Percentiles rank a stretch among this genome's conserved stretches.
Evolutionary conservation across 495 filamentous ascomycete species (phyloP).

Genomic region (Darksidea phi): DNA sequence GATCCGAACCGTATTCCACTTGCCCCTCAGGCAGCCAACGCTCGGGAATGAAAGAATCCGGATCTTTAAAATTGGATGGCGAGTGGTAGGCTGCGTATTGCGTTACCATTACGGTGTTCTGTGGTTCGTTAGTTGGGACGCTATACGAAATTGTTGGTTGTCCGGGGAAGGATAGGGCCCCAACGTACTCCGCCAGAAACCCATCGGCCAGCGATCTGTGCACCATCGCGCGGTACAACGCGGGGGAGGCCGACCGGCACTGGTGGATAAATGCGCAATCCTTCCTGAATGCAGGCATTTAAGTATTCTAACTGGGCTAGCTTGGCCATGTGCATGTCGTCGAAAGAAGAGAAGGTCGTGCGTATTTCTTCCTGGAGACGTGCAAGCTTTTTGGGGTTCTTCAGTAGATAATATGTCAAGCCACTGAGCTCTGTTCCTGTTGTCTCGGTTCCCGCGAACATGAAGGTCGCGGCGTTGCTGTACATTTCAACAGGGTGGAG

Average conservation of each 20-base stretch:
- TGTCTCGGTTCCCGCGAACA: slow-evolving; percentile 30
- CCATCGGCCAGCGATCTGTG: slow-evolving; percentile 16
- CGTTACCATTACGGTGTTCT: slow-evolving; percentile 16
- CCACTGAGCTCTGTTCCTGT: slow-evolving; percentile 30
- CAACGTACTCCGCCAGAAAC: slow-evolving; percentile 27
- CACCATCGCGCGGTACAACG: slow-evolving; percentile 9
- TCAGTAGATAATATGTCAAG: slow-evolving; percentile 16
- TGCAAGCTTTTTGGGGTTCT: slow-evolving; percentile 10
- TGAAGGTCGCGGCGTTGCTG: slow-evolving; percentile 17
- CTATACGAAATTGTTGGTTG: no score
- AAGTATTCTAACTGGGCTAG: slow-evolving; percentile 16
- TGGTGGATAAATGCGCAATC: slow-evolving; percentile 29
- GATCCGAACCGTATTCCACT: slow-evolving; percentile 12
- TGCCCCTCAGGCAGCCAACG: slow-evolving; percentile 26
- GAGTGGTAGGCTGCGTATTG: slow-evolving; percentile 31
- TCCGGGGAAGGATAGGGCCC: not conserved
- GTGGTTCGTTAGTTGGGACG: slow-evolving; percentile 1
- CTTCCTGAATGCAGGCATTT: slow-evolving; percentile 31
- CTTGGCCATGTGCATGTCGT: slow-evolving; percentile 11
- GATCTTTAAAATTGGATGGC: slow-evolving; percentile 21
- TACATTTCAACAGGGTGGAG: slow-evolving; percentile 12
- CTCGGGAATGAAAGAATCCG: slow-evolving; percentile 26
- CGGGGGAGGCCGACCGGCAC: slow-evolving; percentile 13
- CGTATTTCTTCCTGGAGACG: slow-evolving; percentile 26
- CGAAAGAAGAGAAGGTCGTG: slow-evolving; percentile 3